These are phyloP conservation scores for Gillenia trifoliata DNA, from an alignment of 306 rosid genomes.

Conservation along the genomic window DNA sequence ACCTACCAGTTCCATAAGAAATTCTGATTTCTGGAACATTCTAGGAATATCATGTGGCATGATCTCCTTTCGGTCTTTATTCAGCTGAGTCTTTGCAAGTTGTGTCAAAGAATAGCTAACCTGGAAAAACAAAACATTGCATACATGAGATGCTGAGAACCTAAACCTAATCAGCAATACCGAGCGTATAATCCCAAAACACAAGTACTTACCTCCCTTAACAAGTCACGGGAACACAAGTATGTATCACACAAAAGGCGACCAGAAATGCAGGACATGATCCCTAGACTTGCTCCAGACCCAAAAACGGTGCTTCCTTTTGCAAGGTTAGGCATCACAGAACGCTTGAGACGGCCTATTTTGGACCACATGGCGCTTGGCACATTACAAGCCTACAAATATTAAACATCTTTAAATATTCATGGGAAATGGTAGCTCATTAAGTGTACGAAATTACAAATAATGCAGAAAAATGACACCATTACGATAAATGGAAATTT, in stretches of 20 bases:
- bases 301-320: slow-evolving; percentile 65
- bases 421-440: slow-evolving; percentile 13
- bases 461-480: not conserved
- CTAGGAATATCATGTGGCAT: slow-evolving; percentile 70
- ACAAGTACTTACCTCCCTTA: slow-evolving; percentile 72
- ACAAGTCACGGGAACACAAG: slow-evolving; percentile 82
- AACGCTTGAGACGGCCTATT: slow-evolving; percentile 86
- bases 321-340: slow-evolving; percentile 80
- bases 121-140: slow-evolving; percentile 44
- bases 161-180: slow-evolving; percentile 5
- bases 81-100: slow-evolving; percentile 85
- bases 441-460: not conserved
- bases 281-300: slow-evolving; percentile 87
- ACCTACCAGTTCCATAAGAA: slow-evolving; percentile 75
- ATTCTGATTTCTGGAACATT: slow-evolving; percentile 71
- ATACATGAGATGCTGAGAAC: slow-evolving; percentile 15
- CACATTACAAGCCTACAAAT: slow-evolving; percentile 66
- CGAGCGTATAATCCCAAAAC: slow-evolving; percentile 8
- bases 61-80: slow-evolving; percentile 82
- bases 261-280: slow-evolving; percentile 91
- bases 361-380: slow-evolving; percentile 87
- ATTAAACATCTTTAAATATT: slow-evolving; percentile 4
- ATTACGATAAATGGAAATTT: not conserved
- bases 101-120: slow-evolving; percentile 87
- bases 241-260: slow-evolving; percentile 92